phyloP scores from a whole-genome alignment of 495 filamentous ascomycete species.

The Lophium mytilinum region DNA sequence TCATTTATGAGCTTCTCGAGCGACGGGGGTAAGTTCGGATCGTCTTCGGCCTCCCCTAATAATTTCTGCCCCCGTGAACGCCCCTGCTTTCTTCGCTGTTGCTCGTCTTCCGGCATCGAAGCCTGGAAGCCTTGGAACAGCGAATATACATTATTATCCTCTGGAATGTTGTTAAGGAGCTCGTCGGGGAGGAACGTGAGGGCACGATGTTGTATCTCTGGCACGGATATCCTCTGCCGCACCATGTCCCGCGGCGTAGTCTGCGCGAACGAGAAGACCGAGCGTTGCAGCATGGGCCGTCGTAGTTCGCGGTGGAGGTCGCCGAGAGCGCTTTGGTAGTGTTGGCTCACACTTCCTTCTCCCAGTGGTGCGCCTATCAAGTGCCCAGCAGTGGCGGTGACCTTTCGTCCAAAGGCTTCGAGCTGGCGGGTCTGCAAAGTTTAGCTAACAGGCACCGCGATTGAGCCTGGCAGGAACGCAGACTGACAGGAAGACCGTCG shows the following conservation, averaged over 20 bases:
- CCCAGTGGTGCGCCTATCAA: conserved; percentile 52
- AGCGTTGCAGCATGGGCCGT: conserved; percentile 73
- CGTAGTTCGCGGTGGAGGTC: conserved; percentile 83
- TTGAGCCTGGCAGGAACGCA: not conserved
- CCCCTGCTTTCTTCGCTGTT: conserved; percentile 57
- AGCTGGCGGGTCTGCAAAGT: conserved; percentile 66
- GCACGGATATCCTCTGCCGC: conserved; percentile 79
- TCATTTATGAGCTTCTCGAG: conserved; percentile 68
- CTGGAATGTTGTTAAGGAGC: conserved; percentile 77
- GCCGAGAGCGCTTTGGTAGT: conserved; percentile 79
- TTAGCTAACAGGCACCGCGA: not conserved
- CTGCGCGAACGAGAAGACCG: conserved; percentile 79
- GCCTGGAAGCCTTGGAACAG: conserved; percentile 96
- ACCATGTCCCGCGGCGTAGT: conserved; percentile 87
- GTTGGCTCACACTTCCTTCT: conserved; percentile 51
- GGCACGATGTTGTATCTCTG: conserved; percentile 92
- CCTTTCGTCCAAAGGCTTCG: conserved; percentile 89
- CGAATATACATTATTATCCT: conserved; percentile 75
- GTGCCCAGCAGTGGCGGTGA: conserved; percentile 86
- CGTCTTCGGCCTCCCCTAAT: conserved; percentile 51
- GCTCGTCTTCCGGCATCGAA: conserved; percentile 66
- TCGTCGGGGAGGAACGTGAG: conserved; percentile 85
- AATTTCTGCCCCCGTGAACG: conserved; percentile 68
- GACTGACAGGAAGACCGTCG: conserved; percentile 14
- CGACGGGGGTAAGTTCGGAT: conserved; percentile 50